These are phyloP conservation scores for Naematelia encephala DNA, from an alignment of 768 basidiomycete genomes.

Conservation along the genomic window DNA sequence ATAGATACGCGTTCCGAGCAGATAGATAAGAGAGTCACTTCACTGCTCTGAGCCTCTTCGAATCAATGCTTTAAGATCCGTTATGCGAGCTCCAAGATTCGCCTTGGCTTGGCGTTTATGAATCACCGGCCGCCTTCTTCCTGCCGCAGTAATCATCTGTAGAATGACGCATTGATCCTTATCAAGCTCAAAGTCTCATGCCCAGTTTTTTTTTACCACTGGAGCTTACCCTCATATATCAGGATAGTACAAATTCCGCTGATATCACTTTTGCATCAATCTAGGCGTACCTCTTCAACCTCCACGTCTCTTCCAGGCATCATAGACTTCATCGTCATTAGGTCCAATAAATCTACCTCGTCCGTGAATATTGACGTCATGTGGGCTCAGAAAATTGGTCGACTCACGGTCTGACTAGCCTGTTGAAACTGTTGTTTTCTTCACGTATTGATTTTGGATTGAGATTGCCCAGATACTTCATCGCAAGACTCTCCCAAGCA, in stretches of 20 bases:
- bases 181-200: neutral
- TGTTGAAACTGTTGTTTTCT: conserved; percentile 44
- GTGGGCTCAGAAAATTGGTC: neutral
- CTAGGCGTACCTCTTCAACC: neutral
- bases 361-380: neutral
- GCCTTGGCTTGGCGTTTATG: too few relatives aligned
- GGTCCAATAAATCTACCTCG: conserved; percentile 38
- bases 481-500: conserved; percentile 51
- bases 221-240: too few relatives aligned
- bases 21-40: too few relatives aligned
- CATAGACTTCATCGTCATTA: conserved; percentile 39
- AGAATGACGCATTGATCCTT: neutral
- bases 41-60: too few relatives aligned
- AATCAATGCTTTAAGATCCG: too few relatives aligned
- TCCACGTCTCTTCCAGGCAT: conserved; percentile 21
- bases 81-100: too few relatives aligned
- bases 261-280: neutral
- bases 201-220: too few relatives aligned
- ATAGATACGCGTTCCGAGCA: too few relatives aligned
- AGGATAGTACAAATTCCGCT: too few relatives aligned
- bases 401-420: conserved; percentile 49
- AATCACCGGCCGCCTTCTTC: too few relatives aligned
- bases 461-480: conserved; percentile 45
- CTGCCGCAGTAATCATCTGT: too few relatives aligned
- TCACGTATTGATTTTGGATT: conserved; percentile 40